These are phyloP conservation scores for Fraxinus angustifolia DNA, from an alignment of 305 asterid genomes.

Conservation along the genomic window DNA sequence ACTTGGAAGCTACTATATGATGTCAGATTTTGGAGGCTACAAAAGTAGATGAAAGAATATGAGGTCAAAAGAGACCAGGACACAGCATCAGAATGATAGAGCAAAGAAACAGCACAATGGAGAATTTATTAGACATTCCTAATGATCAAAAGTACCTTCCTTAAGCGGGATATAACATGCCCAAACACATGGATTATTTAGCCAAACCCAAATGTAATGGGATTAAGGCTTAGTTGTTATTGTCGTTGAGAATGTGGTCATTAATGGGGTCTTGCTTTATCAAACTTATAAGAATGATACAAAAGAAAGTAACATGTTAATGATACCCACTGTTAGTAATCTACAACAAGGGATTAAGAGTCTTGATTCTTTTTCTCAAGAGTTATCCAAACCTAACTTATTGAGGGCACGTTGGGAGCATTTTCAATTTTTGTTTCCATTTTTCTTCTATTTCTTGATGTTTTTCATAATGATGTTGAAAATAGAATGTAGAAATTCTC, in stretches of 20 bases:
- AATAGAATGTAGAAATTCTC: not conserved
- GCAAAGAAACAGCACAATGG: not conserved
- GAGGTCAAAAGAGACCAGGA: not conserved
- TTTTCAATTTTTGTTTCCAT: not conserved
- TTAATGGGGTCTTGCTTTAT: not conserved
- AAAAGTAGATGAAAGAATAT: not conserved
- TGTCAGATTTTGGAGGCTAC: not conserved
- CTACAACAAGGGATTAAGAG: not conserved
- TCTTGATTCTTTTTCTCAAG: not conserved
- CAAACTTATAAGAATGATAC: not conserved
- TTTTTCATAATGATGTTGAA: not conserved
- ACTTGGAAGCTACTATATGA: not conserved
- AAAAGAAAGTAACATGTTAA: not conserved
- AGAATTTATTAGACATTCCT: not conserved
- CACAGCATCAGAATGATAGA: not conserved
- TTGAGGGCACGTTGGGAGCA: not conserved
- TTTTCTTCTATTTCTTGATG: not conserved
- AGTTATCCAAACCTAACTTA: not conserved
- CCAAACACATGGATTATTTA: not conserved
- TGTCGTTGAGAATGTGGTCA: not conserved
- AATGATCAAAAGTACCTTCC: not conserved
- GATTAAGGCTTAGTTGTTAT: not conserved
- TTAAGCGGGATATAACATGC: not conserved
- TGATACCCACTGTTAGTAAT: not conserved
- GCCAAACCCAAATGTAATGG: not conserved